Evolutionary conservation across 2,329 filamentous ascomycete species (phyloP), one percentile per base, ranked within the genome.

Genomic region (Penicillium rolfsii): DNA sequence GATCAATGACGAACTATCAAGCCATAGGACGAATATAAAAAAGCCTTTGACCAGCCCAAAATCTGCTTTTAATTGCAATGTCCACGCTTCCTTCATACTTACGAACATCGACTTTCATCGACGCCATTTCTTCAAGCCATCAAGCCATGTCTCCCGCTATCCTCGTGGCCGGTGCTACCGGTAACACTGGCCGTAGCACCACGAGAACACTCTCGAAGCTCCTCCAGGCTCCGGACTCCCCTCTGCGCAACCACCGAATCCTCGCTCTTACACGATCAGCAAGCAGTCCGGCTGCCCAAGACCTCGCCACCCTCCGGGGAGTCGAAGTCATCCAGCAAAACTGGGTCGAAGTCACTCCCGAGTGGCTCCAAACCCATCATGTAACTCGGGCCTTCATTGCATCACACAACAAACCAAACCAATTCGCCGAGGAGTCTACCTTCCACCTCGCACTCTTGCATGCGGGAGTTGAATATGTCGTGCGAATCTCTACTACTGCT

Each of bases 391-490:
- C 70, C 1, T 81, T 79, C 56, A 75, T 81, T 46, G 79, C 79
- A 22, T 64, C 77, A 0, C 76, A 79, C 64, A 73, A 71, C 52
- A 59, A 73, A 9, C 74, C 76, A 0, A 73, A 58, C 4, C 75
- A 79, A 19, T 81, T 81, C 54, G 68, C 74, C 30, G 76, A 80
- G 30, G 79, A 81, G 57, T 75, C 76, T 0, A 65, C 71, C 0
- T 78, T 81, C 57, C 69, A 75, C 45, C 8, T 76, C 1, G 71
- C 73, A 8, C 72, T 79, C 1, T 22, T 22, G 19, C 55, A 67
- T 3, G 77, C 75, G 1, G 74, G 77, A 9, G 74, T 81, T 1
- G 62, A 77, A 50, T 81, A 81, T 53, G 72, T 81, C 11, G 78
- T 81, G 5, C 74, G 77, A 1, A 77, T 81, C 60, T 80, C 77